phyloP scores from a whole-genome alignment of 495 filamentous ascomycete species.

The Trichocladium uniseriatum region DNA sequence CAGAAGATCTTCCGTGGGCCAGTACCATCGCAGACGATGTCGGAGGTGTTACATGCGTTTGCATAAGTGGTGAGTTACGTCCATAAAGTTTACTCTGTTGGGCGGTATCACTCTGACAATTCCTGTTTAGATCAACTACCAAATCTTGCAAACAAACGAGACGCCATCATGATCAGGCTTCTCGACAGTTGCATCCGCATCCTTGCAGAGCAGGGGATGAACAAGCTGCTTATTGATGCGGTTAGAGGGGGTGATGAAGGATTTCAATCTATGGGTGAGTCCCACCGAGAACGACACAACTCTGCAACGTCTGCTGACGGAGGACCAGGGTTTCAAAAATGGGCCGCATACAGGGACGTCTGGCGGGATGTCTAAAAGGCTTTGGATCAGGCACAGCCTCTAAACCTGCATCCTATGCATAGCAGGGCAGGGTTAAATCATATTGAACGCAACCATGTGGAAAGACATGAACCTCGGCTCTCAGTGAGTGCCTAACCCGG shows the following conservation, averaged over 20 bases:
- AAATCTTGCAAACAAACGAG: slow-evolving; percentile 27
- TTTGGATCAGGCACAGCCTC: background rate
- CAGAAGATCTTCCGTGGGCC: slow-evolving; percentile 52
- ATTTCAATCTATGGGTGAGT: slow-evolving; percentile 39
- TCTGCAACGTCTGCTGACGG: background rate
- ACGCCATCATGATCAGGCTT: slow-evolving; percentile 39
- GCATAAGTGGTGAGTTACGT: slow-evolving; percentile 40
- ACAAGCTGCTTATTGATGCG: slow-evolving; percentile 36
- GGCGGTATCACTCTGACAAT: background rate
- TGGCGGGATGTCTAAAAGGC: slow-evolving; percentile 30
- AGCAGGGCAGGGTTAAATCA: too few species aligned
- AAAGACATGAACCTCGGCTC: too few species aligned
- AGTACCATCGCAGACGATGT: slow-evolving; percentile 44
- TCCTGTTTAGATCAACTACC: slow-evolving; percentile 23
- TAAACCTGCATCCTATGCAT: background rate
- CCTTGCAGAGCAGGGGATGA: slow-evolving; percentile 33
- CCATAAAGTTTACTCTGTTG: background rate
- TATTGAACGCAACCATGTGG: too few species aligned
- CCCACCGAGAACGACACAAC: background rate
- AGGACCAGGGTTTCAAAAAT: slow-evolving; percentile 38
- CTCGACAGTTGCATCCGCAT: slow-evolving; percentile 35
- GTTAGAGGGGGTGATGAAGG: slow-evolving; percentile 36
- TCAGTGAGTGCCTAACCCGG: too few species aligned
- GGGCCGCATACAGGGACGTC: slow-evolving; percentile 40
- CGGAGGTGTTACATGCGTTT: slow-evolving; percentile 53